Percentiles rank a stretch among this genome's conserved stretches.
Evolutionary conservation across 2,329 filamentous ascomycete genomes (phyloP).

Genomic region (Pseudogymnoascus sp.): DNA sequence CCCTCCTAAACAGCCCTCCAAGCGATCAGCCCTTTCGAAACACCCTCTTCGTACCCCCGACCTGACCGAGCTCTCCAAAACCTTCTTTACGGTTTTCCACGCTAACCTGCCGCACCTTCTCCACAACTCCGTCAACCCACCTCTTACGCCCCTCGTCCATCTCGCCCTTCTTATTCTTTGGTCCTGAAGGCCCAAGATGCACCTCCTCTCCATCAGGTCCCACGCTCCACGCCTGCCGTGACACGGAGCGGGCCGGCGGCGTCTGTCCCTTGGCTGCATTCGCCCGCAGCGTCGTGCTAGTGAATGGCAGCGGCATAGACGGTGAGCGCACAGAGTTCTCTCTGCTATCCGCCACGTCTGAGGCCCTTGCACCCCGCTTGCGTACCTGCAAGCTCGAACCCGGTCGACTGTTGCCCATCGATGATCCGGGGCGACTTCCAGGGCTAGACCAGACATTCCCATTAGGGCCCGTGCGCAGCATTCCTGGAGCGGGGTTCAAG

Average conservation of each 20-base stretch:
- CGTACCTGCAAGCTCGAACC: constrained; percentile 23
- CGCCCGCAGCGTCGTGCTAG: constrained; percentile 9
- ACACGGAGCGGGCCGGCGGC: constrained; percentile 14
- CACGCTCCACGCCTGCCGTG: constrained; percentile 13
- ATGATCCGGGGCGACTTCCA: constrained; percentile 21
- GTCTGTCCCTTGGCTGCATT: constrained; percentile 13
- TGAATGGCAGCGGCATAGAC: constrained; percentile 20
- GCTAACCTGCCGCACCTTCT: constrained; percentile 67
- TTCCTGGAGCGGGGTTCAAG: constrained; percentile 22
- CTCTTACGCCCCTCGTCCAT: constrained; percentile 67
- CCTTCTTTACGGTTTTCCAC: constrained; percentile 42
- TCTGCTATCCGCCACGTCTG: constrained; percentile 9
- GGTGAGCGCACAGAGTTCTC: constrained; percentile 17
- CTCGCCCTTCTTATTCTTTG: constrained; percentile 54
- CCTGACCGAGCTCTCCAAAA: constrained; percentile 65
- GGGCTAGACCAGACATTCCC: constrained; percentile 36
- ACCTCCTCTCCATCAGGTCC: constrained; percentile 50
- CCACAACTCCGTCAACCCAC: constrained; percentile 79
- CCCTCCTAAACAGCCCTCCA: background rate
- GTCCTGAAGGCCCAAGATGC: constrained; percentile 63
- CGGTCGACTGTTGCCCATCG: constrained; percentile 21
- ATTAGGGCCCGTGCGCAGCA: constrained; percentile 2
- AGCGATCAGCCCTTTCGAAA: constrained; percentile 42
- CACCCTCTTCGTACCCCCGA: constrained; percentile 65
- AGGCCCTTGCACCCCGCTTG: constrained; percentile 24